Evolutionary conservation across 2,329 filamentous ascomycete genomes (phyloP).

Genomic region (Fusarium subtropicale): DNA sequence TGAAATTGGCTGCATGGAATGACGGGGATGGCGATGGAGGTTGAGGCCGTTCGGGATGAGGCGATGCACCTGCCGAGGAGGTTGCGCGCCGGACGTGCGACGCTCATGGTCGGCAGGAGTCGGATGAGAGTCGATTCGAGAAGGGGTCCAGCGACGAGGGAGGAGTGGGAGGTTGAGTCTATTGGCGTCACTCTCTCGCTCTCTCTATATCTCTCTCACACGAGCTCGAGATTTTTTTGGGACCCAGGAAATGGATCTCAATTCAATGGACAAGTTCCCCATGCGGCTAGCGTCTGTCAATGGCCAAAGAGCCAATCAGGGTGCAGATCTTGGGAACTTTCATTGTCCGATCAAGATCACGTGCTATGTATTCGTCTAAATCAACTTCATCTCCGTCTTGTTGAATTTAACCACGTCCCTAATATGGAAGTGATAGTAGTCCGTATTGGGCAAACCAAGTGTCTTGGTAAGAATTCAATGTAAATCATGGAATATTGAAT

Average conservation of each 20-base stretch:
- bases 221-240: slow-evolving; percentile 52
- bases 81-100: slow-evolving; percentile 65
- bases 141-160: neutral
- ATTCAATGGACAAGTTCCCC: slow-evolving; percentile 45
- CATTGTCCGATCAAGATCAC: slow-evolving; percentile 24
- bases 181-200: slow-evolving; percentile 25
- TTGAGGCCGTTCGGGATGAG: slow-evolving; percentile 45
- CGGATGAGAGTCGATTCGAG: slow-evolving; percentile 9
- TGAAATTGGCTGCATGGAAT: slow-evolving; percentile 61
- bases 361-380: slow-evolving; percentile 22
- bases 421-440: neutral
- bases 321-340: slow-evolving; percentile 3
- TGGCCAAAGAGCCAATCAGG: slow-evolving; percentile 32
- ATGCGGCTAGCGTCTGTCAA: slow-evolving; percentile 32
- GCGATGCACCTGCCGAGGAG: slow-evolving; percentile 64
- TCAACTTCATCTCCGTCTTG: slow-evolving; percentile 5
- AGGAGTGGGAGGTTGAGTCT: slow-evolving; percentile 4
- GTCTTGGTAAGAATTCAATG: neutral
- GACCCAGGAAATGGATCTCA: slow-evolving; percentile 43
- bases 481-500: neutral
- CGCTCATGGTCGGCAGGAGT: slow-evolving; percentile 61
- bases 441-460: neutral
- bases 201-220: slow-evolving; percentile 41
- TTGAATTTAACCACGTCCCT: neutral
- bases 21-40: slow-evolving; percentile 38